These are phyloP conservation scores for Huntiella abstrusa DNA, from an alignment of 2,329 filamentous ascomycete species.

Conservation along the genomic window DNA sequence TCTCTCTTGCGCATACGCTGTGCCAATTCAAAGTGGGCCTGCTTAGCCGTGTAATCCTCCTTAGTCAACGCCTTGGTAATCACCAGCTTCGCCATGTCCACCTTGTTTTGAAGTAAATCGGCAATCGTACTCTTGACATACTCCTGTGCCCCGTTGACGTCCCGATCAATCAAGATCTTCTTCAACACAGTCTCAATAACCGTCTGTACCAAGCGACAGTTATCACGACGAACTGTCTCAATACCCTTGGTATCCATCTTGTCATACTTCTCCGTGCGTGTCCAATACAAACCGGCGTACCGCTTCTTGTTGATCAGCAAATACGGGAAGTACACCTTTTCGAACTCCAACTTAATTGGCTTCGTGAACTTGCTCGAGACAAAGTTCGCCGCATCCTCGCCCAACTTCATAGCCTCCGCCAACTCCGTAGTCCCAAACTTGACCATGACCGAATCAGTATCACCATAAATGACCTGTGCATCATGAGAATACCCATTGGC, in stretches of 20 bases:
- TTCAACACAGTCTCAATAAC: constrained; percentile 92
- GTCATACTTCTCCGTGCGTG: constrained; percentile 81
- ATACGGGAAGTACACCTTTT: constrained; percentile 97
- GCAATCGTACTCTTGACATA: constrained; percentile 95
- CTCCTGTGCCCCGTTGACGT: constrained; percentile 82
- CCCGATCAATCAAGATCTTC: constrained; percentile 88
- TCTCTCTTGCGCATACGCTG: constrained; percentile 96
- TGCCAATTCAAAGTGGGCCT: constrained; percentile 89
- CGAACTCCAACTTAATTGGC: constrained; percentile 97
- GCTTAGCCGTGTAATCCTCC: constrained; percentile 62
- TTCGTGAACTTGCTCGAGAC: constrained; percentile 88
- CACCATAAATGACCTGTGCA: constrained; percentile 93
- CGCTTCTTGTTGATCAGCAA: constrained; percentile 99
- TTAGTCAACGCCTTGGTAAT: constrained; percentile 96
- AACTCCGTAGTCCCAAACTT: constrained; percentile 88
- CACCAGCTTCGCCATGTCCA: constrained; percentile 98
- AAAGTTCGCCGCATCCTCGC: constrained; percentile 74
- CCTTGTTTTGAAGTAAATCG: constrained; percentile 86
- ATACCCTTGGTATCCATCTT: constrained; percentile 99
- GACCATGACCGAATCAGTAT: constrained; percentile 99
- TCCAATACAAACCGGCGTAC: constrained; percentile 97
- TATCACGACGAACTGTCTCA: constrained; percentile 91
- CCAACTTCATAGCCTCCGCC: constrained; percentile 77
- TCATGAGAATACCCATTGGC: constrained; percentile 90
- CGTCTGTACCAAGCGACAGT: constrained; percentile 85